Evolutionary conservation across 352 stramenopile genomes (phyloP).

Genomic region (Globisporangium cystogenes): DNA sequence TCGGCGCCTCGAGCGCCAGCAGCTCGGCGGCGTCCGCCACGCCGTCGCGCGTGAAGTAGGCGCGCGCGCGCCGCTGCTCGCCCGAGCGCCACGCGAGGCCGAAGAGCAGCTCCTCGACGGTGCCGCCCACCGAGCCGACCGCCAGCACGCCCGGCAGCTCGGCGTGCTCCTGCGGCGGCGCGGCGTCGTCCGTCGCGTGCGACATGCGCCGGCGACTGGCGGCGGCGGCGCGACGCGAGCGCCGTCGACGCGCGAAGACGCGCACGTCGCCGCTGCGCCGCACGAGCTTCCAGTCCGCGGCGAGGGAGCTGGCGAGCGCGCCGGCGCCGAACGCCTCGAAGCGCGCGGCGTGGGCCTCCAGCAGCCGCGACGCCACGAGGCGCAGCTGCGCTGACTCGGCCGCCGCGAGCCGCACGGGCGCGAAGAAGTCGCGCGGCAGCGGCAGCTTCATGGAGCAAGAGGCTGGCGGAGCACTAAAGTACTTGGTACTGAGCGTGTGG

Average conservation of each 20-base stretch:
- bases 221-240: too few species aligned
- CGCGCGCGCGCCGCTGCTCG: conserved; percentile 20
- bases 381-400: conserved; percentile 35
- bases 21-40: conserved; percentile 37
- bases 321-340: conserved; percentile 36
- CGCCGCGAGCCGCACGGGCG: conserved; percentile 35
- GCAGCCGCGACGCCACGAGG: conserved; percentile 35
- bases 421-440: conserved; percentile 42
- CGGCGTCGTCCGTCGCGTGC: background rate
- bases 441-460: conserved; percentile 48
- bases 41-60: conserved; percentile 33
- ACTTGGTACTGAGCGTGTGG: too few species aligned
- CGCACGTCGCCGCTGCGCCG: conserved; percentile 42
- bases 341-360: conserved; percentile 41
- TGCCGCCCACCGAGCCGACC: conserved; percentile 30
- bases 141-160: conserved; percentile 28
- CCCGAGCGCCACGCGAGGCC: conserved; percentile 33
- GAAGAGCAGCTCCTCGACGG: conserved; percentile 40
- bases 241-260: conserved; percentile 32
- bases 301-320: conserved; percentile 16
- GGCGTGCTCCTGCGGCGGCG: conserved; percentile 11
- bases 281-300: conserved; percentile 35
- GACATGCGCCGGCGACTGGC: too few species aligned
- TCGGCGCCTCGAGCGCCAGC: conserved; percentile 26
- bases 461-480: too few species aligned